Base-by-base conservation (phyloP, 306 rosid genomes). In the Pyrus communis region DNA sequence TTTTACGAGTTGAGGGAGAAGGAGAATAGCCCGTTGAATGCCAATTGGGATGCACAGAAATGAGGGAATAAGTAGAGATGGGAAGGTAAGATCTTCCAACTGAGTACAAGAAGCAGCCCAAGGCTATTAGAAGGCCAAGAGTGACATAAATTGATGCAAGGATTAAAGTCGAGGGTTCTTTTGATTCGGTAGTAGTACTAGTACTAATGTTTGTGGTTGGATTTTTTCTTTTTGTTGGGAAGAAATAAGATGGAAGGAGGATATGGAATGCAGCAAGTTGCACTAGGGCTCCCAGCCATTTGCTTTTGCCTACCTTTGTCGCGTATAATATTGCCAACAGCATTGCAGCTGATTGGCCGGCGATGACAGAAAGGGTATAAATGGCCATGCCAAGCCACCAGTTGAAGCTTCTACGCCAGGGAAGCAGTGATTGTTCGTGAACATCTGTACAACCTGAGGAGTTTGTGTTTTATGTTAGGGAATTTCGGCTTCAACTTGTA, bases 21-120 rank as follows among this genome's bases (percentile, higher is more conserved):
- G 60, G 90, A 87, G 83, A 89, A 89, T 13, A 87, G 15, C 6
- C 86, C 91, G 74, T 75, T 89, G 81, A 85, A 89, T 58, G 84
- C 88, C 52, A 83, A 73, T 8, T 82, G 88, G 7, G 90, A 79
- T n/a, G 86, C 79, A 22, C 79, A n/a, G n/a, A 69, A 13, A 86
- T 60, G 31, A 87, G 79, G 23, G 88, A 74, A 74, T 38, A 87
- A 18, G 88, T 87, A 31, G 90, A 87, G 10, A 82, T 81, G 14
- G 86, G 88, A 77, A 84, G 86, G 81, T 82, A 76, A 75, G 21
- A 22, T 3, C 82, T 60, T 6, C 88, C 86, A 23, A 74, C 33
- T 10, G 88, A 79, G 46, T 58, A 59, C 19, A 82, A 66, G 31
- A 45, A 77, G 42, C 83, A 58, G 9, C 66, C 25, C 23, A 28